Base-by-base conservation (phyloP, 2,329 filamentous ascomycete species). In the Fusarium sterilihyphosum region DNA sequence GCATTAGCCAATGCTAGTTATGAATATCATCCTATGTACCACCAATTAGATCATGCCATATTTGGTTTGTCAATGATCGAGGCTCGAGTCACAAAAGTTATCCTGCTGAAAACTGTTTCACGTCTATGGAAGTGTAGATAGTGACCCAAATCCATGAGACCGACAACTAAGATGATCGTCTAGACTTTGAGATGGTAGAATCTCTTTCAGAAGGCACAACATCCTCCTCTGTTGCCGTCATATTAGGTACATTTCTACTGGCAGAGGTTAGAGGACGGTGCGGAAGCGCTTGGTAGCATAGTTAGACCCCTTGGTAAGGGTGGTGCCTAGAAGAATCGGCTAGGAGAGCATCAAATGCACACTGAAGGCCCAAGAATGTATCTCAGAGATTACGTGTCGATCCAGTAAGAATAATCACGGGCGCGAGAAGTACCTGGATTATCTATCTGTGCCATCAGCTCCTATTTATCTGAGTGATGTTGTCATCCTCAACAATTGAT, bases 181-280 rank as follows among this genome's bases (percentile, higher is more conserved):
- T 8, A 7, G 29, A 2, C n/a, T 11, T 22, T 46, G 9, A n/a
- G 7, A 14, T 9, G 13, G 18, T 6, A 46, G 6, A 33, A 6
- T 18, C 13, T 5, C 29, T 46, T 8, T 0, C 14, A 17, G n/a
- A 22, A 18, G 24, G 18, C 17, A 26, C 12, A 26, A 14, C 10
- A 0, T 26, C 3, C 40, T 24, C 9, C 17, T 46, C 13, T 22
- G 7, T 5, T 12, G 0, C 14, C 16, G 17, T 22, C 10, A 6
- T 1, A 22, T n/a, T 26, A 14, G 29, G 29, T 17, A 17, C 12
- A 33, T 22, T 35, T 26, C 10, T 24, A 26, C 9, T 24, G 17
- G 3, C 22, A 44, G 8, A 35, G 38, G 17, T 7, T n/a, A 18
- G 26, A 35, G 5, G 12, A 35, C 17, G 22, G 22, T 17, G 3